A percentile compares a stretch with the other conserved stretches of the same genome.
Conservation (phyloP, 371 early-diverging fungal genomes). For the Mucor velutinosus region DNA sequence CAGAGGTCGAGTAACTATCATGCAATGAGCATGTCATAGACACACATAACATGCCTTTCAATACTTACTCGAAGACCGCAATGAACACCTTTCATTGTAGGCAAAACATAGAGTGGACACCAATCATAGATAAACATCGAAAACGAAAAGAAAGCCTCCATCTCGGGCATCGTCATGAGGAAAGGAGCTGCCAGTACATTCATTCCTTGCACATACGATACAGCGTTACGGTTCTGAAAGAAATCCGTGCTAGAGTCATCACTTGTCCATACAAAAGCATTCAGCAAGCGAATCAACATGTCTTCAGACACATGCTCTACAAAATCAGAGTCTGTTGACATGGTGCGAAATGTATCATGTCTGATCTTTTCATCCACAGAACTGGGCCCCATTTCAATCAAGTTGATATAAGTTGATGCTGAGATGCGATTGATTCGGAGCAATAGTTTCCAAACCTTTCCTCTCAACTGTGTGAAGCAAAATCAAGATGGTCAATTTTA, state of each 20-base stretch:
- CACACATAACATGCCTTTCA: neutral
- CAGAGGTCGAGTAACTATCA: slow-evolving; percentile 80
- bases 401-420: slow-evolving; percentile 73
- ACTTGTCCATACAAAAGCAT: slow-evolving; percentile 82
- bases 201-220: slow-evolving; percentile 95
- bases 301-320: slow-evolving; percentile 73
- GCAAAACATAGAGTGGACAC: slow-evolving; percentile 93
- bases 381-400: slow-evolving; percentile 75
- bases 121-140: slow-evolving; percentile 79
- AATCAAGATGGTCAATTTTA: neutral
- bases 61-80: slow-evolving; percentile 79
- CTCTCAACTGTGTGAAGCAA: slow-evolving; percentile 29
- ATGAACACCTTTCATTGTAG: slow-evolving; percentile 88
- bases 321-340: slow-evolving; percentile 83
- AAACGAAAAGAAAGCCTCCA: slow-evolving; percentile 90
- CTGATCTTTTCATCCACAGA: slow-evolving; percentile 79
- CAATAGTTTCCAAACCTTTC: slow-evolving; percentile 79
- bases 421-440: slow-evolving; percentile 78
- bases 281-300: slow-evolving; percentile 79
- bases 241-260: slow-evolving; percentile 26
- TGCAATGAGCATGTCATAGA: neutral
- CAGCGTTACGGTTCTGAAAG: neutral
- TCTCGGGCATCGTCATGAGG: slow-evolving; percentile 87
- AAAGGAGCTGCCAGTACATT: slow-evolving; percentile 94
- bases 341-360: slow-evolving; percentile 88